phyloP scores from a whole-genome alignment of 139 green algal genomes.

The Coelastrella sp. region DNA sequence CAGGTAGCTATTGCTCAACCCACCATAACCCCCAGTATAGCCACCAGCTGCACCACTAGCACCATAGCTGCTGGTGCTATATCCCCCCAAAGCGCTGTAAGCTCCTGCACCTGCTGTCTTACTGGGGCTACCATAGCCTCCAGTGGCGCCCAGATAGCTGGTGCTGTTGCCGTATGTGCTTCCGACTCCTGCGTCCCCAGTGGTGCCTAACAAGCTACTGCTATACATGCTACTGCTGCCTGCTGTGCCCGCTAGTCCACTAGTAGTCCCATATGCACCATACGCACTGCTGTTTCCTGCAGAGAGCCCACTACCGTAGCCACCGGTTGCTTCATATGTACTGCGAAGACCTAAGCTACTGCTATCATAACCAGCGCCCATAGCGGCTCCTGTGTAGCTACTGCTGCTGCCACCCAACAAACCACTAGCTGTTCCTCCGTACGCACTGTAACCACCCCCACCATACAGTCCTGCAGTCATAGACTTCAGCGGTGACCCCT shows the following conservation, averaged over 20 bases:
- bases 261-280: not conserved
- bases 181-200: not conserved
- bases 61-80: not conserved
- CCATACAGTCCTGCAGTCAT: not conserved
- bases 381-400: not conserved
- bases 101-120: not conserved
- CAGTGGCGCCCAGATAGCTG: too few species aligned
- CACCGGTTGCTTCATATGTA: not conserved
- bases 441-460: too few species aligned
- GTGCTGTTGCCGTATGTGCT: too few species aligned
- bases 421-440: not conserved
- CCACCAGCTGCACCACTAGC: not conserved
- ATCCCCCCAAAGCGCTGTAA: not conserved
- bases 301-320: not conserved
- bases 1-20: not conserved
- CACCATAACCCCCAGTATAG: not conserved
- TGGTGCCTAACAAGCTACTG: not conserved
- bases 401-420: not conserved
- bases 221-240: conserved; percentile 3
- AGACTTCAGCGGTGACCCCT: not conserved
- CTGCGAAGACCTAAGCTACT: conserved; percentile 4
- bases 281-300: not conserved
- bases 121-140: not conserved
- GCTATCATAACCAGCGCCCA: too few species aligned
- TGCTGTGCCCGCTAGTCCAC: not conserved